Conservation (phyloP, 169 alveolate genomes). For the Plasmodium falciparum region DNA sequence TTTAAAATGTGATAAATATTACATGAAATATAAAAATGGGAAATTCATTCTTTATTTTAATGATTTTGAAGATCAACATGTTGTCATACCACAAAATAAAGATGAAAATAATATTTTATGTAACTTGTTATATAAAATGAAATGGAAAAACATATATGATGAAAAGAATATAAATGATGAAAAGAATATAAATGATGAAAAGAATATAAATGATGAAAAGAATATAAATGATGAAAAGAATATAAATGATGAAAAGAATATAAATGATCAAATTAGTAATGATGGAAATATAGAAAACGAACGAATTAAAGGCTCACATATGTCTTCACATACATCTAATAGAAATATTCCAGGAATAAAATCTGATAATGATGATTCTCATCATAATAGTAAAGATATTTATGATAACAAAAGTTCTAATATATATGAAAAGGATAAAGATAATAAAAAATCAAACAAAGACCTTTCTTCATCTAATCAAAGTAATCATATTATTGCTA, state of each 20-base stretch:
- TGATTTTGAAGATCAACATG: conserved; percentile 58
- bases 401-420: not conserved
- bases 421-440: not conserved
- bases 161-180: not conserved
- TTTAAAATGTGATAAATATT: conserved; percentile 55
- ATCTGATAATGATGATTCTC: not conserved
- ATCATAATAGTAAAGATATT: not conserved
- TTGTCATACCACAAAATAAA: conserved; percentile 62
- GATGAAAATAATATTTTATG: conserved; percentile 18
- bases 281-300: not conserved
- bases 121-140: conserved; percentile 34
- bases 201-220: not conserved
- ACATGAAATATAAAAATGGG: conserved; percentile 51
- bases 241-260: not conserved
- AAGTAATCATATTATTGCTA: not conserved
- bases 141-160: conserved; percentile 15
- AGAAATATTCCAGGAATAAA: not conserved
- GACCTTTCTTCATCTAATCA: not conserved
- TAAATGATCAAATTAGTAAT: not conserved
- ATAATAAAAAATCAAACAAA: not conserved
- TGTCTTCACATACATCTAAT: conserved; percentile 18
- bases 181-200: too few relatives aligned
- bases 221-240: not conserved
- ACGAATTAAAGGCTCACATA: not conserved
- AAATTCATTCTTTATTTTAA: conserved; percentile 42